Base-by-base conservation (phyloP, 2,329 filamentous ascomycete species). In the Colletotrichum lupini region DNA sequence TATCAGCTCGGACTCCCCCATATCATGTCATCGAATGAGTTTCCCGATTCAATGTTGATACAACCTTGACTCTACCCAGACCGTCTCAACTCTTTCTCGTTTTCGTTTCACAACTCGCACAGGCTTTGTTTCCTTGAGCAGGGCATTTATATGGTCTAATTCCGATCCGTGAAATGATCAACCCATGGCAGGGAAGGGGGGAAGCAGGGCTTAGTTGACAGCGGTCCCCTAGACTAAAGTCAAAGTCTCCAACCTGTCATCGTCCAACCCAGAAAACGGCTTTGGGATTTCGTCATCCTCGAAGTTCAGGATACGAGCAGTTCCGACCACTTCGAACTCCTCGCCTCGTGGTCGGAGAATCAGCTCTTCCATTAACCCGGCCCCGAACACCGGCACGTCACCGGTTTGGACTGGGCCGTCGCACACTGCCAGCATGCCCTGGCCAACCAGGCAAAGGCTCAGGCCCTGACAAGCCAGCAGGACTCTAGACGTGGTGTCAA, bases 61-160 rank as follows among this genome's bases (percentile, higher is more conserved):
- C 70, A 66, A 73, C 67, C 59, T 70, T 70, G 56, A 61, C 16
- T 52, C n/a, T 52, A 26, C 35, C 49, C 22, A 37, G 12, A 32
- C 67, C 70, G 67, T 70, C 70, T 69, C 70, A 73, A 56, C 62
- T 32, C 28, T 64, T 65, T 35, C 55, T 70, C 55, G 55, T 73
- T 65, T 73, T 61, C 60, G 70, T 57, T 70, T 73, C 70, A 52
- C 60, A 64, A 37, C 49, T 30, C 66, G 56, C 55, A 73, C 69
- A 68, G 68, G 42, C 35, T 52, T 70, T 60, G 67, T 73, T 70
- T 65, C 32, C 60, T 60, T 16, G 52, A 60, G 16, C 9, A 61
- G 55, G 26, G 19, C 30, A 63, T 42, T 49, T 63, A 22, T 53
- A 37, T 57, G 5, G 24, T 28, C 30, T 57, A 59, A 46, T 26